Conservation (phyloP, 495 filamentous ascomycete genomes). For the Letharia columbiana region DNA sequence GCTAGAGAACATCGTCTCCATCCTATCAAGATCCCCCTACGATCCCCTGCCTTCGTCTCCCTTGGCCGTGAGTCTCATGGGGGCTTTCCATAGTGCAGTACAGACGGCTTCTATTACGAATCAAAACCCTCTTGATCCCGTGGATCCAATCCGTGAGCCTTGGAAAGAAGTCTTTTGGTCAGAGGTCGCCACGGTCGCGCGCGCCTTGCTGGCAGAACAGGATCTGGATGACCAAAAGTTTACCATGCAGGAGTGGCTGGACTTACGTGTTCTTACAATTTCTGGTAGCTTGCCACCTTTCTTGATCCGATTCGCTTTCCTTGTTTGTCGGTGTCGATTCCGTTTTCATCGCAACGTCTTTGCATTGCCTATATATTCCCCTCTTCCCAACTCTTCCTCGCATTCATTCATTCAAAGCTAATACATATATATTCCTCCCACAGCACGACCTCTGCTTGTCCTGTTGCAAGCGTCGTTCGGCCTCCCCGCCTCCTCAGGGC, state of each 20-base stretch:
- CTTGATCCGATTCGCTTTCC: background rate
- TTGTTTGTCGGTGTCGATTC: background rate
- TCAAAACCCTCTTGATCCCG: background rate
- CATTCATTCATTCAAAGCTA: background rate
- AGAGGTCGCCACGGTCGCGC: slow-evolving; percentile 16
- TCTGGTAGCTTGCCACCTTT: slow-evolving; percentile 11
- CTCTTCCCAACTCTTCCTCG: background rate
- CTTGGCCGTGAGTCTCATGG: background rate
- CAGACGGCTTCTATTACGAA: background rate
- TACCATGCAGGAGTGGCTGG: slow-evolving; percentile 19
- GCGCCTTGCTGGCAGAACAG: slow-evolving; percentile 20
- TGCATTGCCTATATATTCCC: background rate
- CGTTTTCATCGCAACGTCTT: background rate
- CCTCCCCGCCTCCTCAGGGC: background rate
- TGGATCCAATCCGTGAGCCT: slow-evolving; percentile 3
- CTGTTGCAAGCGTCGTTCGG: slow-evolving; percentile 3
- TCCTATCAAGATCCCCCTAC: slow-evolving; percentile 15
- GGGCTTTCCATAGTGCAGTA: background rate
- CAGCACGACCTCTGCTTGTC: slow-evolving; percentile 6
- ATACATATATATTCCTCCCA: background rate
- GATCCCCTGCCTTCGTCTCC: background rate
- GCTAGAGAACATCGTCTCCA: slow-evolving; percentile 9
- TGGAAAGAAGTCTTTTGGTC: slow-evolving; percentile 20
- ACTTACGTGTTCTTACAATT: slow-evolving; percentile 17
- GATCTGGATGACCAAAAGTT: slow-evolving; percentile 9